Conservation (phyloP, 2,329 filamentous ascomycete species). For the Elsinoe fawcettii region DNA sequence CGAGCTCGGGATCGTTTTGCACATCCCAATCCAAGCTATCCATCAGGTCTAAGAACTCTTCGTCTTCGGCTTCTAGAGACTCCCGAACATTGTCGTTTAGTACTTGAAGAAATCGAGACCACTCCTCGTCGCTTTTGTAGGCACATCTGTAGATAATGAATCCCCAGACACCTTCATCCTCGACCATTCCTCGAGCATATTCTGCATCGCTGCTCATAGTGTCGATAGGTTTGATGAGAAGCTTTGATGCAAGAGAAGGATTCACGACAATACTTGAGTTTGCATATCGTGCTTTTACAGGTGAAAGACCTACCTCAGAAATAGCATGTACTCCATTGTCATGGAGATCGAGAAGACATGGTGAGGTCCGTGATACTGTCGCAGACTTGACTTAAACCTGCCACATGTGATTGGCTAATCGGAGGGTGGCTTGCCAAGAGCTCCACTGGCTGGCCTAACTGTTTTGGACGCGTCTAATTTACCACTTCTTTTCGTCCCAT, state of each 20-base stretch:
- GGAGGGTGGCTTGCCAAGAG: neutral
- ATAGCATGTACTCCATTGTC: neutral
- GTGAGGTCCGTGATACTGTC: slow-evolving; percentile 1
- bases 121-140: slow-evolving; percentile 1
- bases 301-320: neutral
- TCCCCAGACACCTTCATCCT: slow-evolving; percentile 3
- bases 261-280: too few species aligned
- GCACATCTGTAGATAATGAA: neutral
- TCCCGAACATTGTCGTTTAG: neutral
- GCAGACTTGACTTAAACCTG: neutral
- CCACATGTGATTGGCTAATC: neutral
- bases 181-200: neutral
- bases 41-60: neutral
- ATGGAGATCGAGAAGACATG: neutral
- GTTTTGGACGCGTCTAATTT: neutral
- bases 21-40: neutral
- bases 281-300: too few species aligned
- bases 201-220: slow-evolving; percentile 7
- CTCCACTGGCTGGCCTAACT: neutral
- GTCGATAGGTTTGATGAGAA: neutral
- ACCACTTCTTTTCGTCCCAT: neutral
- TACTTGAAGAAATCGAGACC: neutral
- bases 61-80: neutral
- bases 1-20: neutral
- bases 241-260: too few species aligned